Percentiles rank a stretch among this genome's conserved stretches.
These are phyloP conservation scores for Clarireedia hainanense DNA, from an alignment of 2,329 filamentous ascomycete species.

Conservation along the genomic window DNA sequence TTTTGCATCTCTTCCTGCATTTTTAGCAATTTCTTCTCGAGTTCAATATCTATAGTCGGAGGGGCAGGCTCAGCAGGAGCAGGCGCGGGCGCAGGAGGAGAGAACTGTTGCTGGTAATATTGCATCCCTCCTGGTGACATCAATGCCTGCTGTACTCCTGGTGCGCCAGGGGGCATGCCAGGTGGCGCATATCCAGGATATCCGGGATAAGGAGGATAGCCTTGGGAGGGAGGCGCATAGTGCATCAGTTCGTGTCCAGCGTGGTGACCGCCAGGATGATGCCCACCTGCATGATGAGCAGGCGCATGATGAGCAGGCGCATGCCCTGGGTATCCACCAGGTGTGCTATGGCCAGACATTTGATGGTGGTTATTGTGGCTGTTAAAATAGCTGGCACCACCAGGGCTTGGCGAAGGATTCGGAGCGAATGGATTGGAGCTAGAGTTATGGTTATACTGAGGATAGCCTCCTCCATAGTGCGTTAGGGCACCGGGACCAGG, in stretches of 20 bases:
- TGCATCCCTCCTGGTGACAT: slow-evolving; percentile 12
- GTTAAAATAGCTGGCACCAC: slow-evolving; percentile 26
- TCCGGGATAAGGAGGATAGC: slow-evolving; percentile 13
- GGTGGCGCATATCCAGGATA: slow-evolving; percentile 18
- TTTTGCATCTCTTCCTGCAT: slow-evolving; percentile 47
- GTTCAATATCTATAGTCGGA: slow-evolving; percentile 19
- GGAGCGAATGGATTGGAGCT: slow-evolving; percentile 26
- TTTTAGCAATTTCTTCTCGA: slow-evolving; percentile 50
- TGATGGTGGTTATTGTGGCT: slow-evolving; percentile 31
- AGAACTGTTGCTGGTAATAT: slow-evolving; percentile 20
- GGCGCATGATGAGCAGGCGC: not conserved
- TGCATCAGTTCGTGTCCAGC: slow-evolving; percentile 24
- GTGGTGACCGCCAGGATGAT: not conserved
- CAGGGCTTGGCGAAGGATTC: slow-evolving; percentile 22
- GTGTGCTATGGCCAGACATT: slow-evolving; percentile 31
- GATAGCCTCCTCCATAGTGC: slow-evolving; percentile 24
- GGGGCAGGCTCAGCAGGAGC: slow-evolving; percentile 12
- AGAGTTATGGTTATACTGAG: slow-evolving; percentile 10
- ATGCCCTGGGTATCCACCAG: slow-evolving; percentile 15
- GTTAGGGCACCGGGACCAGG: slow-evolving; percentile 24
- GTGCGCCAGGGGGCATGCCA: slow-evolving; percentile 11
- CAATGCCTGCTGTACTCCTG: slow-evolving; percentile 1
- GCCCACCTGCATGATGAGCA: too few species aligned
- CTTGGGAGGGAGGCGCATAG: slow-evolving; percentile 25
- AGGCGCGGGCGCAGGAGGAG: slow-evolving; percentile 12